Evolutionary conservation across 345 rosid species (phyloP).

Genomic region (Carallia pectinifolia): DNA sequence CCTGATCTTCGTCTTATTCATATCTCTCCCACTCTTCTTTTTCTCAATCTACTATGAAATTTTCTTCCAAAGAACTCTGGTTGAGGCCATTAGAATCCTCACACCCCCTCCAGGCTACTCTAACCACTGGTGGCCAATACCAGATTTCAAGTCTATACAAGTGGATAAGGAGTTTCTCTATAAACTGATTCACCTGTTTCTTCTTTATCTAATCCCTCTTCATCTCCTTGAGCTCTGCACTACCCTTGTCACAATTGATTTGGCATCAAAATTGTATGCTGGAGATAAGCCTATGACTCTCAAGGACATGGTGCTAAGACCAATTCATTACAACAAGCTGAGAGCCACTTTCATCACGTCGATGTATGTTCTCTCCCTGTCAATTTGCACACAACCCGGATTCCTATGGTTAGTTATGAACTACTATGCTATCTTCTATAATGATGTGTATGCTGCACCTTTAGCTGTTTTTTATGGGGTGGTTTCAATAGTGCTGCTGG

Average conservation of each 20-base stretch:
- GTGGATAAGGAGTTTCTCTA: background rate
- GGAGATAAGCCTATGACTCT: constrained; percentile 12
- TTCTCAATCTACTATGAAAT: constrained; percentile 26
- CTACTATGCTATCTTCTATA: background rate
- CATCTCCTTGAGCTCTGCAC: constrained; percentile 17
- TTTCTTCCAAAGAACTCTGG: constrained; percentile 20
- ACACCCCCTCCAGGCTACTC: background rate
- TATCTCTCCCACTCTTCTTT: constrained; percentile 26
- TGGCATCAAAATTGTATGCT: constrained; percentile 12
- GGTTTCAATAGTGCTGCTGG: constrained; percentile 23
- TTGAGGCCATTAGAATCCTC: constrained; percentile 3
- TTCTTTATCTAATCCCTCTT: constrained; percentile 18
- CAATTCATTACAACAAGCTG: background rate
- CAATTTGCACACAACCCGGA: constrained; percentile 28
- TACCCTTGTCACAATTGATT: background rate
- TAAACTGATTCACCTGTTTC: constrained; percentile 9
- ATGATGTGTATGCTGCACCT: background rate
- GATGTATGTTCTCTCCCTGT: constrained; percentile 22
- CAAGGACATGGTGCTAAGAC: constrained; percentile 7
- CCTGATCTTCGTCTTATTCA: constrained; percentile 13
- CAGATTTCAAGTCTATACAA: background rate
- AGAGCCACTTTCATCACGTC: constrained; percentile 12
- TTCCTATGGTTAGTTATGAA: constrained; percentile 30
- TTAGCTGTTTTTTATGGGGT: constrained; percentile 20
- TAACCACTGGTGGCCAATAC: constrained; percentile 7